A percentile compares a stretch with the other conserved stretches of the same genome.
phyloP scores from a whole-genome alignment of 148 eudicot species.

The Persicaria maculosa region DNA sequence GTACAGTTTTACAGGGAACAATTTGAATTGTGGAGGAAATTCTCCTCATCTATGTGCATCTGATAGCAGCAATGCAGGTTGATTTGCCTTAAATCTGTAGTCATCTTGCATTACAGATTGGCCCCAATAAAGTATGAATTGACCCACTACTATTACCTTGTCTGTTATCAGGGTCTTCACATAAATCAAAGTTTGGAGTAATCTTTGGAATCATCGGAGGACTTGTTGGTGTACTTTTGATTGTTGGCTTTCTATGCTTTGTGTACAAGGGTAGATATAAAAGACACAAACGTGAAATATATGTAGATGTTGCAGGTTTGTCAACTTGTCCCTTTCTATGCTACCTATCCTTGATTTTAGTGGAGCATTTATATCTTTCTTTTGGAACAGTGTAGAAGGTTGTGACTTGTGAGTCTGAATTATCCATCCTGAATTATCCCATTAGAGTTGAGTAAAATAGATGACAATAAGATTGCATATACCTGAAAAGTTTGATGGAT shows the following conservation, averaged over 20 bases:
- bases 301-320: slow-evolving; percentile 89
- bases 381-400: background rate
- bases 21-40: slow-evolving; percentile 62
- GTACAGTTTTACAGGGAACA: slow-evolving; percentile 77
- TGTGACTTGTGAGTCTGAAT: background rate
- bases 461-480: background rate
- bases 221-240: slow-evolving; percentile 37
- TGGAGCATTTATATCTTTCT: background rate
- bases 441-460: background rate
- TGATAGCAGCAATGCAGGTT: slow-evolving; percentile 32
- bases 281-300: slow-evolving; percentile 67
- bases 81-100: background rate
- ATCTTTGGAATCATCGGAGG: slow-evolving; percentile 62
- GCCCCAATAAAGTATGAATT: slow-evolving; percentile 1
- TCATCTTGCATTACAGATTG: background rate
- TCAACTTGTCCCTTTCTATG: slow-evolving; percentile 1
- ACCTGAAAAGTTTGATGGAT: background rate
- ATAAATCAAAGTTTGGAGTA: slow-evolving; percentile 49
- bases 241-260: slow-evolving; percentile 49
- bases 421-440: background rate
- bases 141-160: background rate
- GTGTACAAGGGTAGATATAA: slow-evolving; percentile 50
- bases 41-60: slow-evolving; percentile 49
- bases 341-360: background rate
- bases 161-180: slow-evolving; percentile 48